Conservation (phyloP, 495 filamentous ascomycete genomes). For the Astrothelium macrocarpum region DNA sequence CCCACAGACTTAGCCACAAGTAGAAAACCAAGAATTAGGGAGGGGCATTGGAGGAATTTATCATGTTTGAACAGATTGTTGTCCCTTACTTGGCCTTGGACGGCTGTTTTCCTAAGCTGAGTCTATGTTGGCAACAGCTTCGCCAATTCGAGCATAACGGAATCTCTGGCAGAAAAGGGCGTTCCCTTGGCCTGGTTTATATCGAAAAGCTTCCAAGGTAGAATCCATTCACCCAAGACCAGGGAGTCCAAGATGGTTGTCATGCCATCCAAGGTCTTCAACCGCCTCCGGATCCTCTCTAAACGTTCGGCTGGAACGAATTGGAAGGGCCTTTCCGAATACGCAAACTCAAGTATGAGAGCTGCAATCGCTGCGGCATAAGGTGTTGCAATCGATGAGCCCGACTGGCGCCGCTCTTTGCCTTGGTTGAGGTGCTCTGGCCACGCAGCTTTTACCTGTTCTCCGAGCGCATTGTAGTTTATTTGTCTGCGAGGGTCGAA, state of each 20-base stretch:
- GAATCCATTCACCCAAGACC: not conserved
- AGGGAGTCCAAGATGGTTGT: not conserved
- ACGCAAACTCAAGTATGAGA: conserved; percentile 15
- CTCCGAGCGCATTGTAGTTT: conserved; percentile 15
- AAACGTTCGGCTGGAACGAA: not conserved
- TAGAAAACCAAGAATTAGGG: no score
- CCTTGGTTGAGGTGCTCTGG: not conserved
- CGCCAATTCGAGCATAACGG: not conserved
- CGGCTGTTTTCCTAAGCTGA: not conserved
- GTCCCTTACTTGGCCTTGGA: no score
- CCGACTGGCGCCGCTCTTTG: conserved; percentile 7
- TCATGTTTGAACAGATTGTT: no score
- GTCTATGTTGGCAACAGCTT: not conserved
- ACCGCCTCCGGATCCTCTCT: not conserved
- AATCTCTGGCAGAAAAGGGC: not conserved
- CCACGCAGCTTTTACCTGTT: conserved; percentile 14
- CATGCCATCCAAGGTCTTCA: not conserved
- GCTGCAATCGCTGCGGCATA: conserved; percentile 19
- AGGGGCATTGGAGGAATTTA: no score
- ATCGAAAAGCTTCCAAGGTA: not conserved
- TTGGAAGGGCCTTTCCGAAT: not conserved
- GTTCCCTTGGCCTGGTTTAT: not conserved
- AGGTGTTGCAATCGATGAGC: conserved; percentile 16
- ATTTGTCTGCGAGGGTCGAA: not conserved
- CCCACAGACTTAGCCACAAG: no score